Evolutionary conservation across 1,284 basidiomycete genomes (phyloP), one percentile per base, ranked within the genome.

Genomic region (Phellinidium pouzarii): DNA sequence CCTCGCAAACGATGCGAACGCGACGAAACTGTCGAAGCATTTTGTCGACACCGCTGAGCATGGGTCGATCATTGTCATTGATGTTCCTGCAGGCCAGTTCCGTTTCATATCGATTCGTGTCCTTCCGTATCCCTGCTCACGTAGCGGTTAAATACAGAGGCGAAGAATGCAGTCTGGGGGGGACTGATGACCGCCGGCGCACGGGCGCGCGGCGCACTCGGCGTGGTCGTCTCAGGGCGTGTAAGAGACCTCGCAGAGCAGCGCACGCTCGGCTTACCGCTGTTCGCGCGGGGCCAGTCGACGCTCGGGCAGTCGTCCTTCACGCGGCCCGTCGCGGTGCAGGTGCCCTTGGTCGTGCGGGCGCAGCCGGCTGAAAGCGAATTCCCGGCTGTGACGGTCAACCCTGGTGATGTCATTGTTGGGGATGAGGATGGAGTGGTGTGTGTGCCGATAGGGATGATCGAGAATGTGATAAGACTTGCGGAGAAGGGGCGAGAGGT

Each of bases 351-450:
- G 46, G 67, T 71, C 14, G 87, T 96, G 55, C 55, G 65, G n/a
- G 71, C 78, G 0, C 37, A 46, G 12, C 48, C 48, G 26, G 34
- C 62, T 53, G 22, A 50, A 58, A 47, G 59, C 57, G 19, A 65
- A 60, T 54, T 64, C 59, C 64, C 59, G 48, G 61, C 54, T 38
- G 74, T 84, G 1, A 75, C 66, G 1, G 76, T 97, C 3, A 64
- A 80, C 20, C 89, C 94, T 2, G 87, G 85, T 2, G 94, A 96
- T 64, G 78, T 85, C 71, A 78, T 97, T 34, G 67, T 95, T 14
- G 93, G 84, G 12, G 94, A 98, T 64, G 76, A 84, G 52, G 91
- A 97, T 64, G 94, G 94, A 0, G 91, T 95, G 0, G 90, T 97
- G 1, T 88, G 85, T 60, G 79, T 96, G 14, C 85, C 91, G 0